phyloP scores from a whole-genome alignment of 805 yeast species.

The Pichia heedii region DNA sequence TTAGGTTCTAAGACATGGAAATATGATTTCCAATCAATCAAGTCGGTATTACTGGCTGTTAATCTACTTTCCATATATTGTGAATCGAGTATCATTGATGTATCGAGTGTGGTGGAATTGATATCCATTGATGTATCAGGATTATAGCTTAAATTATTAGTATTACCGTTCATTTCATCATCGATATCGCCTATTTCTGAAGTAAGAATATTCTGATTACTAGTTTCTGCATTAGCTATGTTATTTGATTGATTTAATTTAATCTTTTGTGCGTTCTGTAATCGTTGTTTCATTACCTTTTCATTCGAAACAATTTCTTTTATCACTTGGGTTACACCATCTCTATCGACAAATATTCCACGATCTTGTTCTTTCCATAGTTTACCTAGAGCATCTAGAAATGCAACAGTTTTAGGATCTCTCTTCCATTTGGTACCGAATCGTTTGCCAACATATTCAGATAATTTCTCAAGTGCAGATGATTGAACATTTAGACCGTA shows the following conservation, averaged over 20 bases:
- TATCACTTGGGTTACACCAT: slow-evolving; percentile 53
- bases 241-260: neutral
- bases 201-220: neutral
- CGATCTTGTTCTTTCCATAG: slow-evolving; percentile 86
- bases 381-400: slow-evolving; percentile 69
- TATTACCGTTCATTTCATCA: neutral
- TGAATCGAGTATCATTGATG: slow-evolving; percentile 1
- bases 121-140: neutral
- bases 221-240: neutral
- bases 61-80: neutral
- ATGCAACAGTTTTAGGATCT: slow-evolving; percentile 47
- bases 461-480: slow-evolving; percentile 64
- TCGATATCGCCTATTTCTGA: slow-evolving; percentile 9
- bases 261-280: neutral
- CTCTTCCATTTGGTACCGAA: slow-evolving; percentile 82
- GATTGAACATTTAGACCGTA: slow-evolving; percentile 87
- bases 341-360: slow-evolving; percentile 78
- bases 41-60: neutral
- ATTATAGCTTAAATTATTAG: neutral
- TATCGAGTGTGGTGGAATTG: slow-evolving; percentile 5
- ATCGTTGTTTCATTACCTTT: slow-evolving; percentile 4
- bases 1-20: slow-evolving; percentile 57
- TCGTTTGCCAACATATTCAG: slow-evolving; percentile 63
- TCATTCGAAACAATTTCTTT: slow-evolving; percentile 34
- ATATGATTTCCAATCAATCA: slow-evolving; percentile 62